These are phyloP conservation scores for Coemansia sp. DNA, from an alignment of 192 early-diverging fungal species.

Conservation along the genomic window DNA sequence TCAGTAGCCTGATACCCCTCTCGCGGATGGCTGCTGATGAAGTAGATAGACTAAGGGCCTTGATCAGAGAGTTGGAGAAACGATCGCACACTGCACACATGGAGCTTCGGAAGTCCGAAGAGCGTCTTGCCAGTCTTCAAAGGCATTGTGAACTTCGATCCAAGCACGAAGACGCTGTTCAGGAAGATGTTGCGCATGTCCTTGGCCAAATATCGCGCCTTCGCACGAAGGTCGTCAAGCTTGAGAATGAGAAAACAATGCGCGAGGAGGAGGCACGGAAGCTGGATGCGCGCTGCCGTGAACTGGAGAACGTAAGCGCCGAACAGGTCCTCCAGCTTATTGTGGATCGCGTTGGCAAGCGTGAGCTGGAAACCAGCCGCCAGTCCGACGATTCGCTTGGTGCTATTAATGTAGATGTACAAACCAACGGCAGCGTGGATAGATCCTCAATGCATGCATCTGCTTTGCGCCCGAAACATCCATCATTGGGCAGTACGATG, in stretches of 20 bases:
- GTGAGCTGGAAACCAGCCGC: slow-evolving; percentile 25
- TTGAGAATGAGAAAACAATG: slow-evolving; percentile 31
- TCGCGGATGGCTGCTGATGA: slow-evolving; percentile 30
- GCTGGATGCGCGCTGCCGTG: slow-evolving; percentile 31
- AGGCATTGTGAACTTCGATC: slow-evolving; percentile 31
- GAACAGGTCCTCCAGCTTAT: slow-evolving; percentile 43
- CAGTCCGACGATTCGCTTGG: neutral
- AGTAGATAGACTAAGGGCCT: slow-evolving; percentile 14
- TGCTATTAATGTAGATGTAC: neutral
- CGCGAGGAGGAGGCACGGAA: slow-evolving; percentile 27
- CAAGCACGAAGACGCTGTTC: slow-evolving; percentile 40
- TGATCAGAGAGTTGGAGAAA: slow-evolving; percentile 31
- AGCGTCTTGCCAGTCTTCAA: slow-evolving; percentile 27
- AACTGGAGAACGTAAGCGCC: slow-evolving; percentile 28
- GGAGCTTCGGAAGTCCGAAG: slow-evolving; percentile 34
- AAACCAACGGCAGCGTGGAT: neutral
- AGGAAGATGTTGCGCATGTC: slow-evolving; percentile 53
- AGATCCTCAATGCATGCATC: slow-evolving; percentile 6
- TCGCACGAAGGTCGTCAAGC: slow-evolving; percentile 26
- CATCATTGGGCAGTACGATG: slow-evolving; percentile 17
- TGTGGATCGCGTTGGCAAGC: slow-evolving; percentile 39
- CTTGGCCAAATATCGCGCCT: slow-evolving; percentile 46
- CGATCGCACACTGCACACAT: slow-evolving; percentile 27
- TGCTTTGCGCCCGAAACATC: slow-evolving; percentile 14
- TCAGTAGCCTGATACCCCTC: slow-evolving; percentile 26